Evolutionary conservation across 164 flowering plant species (phyloP).

Genomic region (Houttuynia cordata): DNA sequence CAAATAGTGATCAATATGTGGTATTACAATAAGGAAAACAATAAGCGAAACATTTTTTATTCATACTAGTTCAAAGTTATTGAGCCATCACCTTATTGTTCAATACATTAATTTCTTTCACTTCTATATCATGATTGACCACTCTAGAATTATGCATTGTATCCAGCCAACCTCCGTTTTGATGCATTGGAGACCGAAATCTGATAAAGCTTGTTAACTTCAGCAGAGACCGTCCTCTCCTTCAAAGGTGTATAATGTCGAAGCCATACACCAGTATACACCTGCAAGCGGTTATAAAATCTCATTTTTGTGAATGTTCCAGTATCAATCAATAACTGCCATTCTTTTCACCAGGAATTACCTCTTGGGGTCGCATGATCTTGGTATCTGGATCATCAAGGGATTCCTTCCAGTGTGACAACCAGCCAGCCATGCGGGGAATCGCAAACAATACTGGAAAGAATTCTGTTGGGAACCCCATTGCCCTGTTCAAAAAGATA

Average conservation of each 20-base stretch:
- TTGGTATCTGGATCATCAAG: slow-evolving; percentile 98
- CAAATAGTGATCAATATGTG: no score
- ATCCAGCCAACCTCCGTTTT: slow-evolving; percentile 53
- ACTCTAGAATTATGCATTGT: neutral
- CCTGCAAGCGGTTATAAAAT: slow-evolving; percentile 19
- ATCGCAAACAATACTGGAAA: slow-evolving; percentile 95
- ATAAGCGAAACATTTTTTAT: no score
- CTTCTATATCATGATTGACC: no score
- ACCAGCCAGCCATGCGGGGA: slow-evolving; percentile 98
- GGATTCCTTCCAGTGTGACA: slow-evolving; percentile 95
- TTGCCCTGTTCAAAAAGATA: slow-evolving; percentile 49
- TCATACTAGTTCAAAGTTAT: no score
- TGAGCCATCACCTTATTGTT: no score
- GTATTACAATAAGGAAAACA: no score
- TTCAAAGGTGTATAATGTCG: slow-evolving; percentile 44
- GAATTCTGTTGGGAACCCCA: slow-evolving; percentile 96
- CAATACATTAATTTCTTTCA: no score
- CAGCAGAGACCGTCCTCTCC: slow-evolving; percentile 27
- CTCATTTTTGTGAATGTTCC: neutral
- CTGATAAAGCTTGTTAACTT: slow-evolving; percentile 43
- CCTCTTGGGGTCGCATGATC: slow-evolving; percentile 98
- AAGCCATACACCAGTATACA: slow-evolving; percentile 61
- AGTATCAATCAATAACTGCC: neutral
- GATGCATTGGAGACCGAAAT: slow-evolving; percentile 69
- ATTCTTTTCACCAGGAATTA: slow-evolving; percentile 10